These are phyloP conservation scores for Austroboletus eburneus DNA, from an alignment of 768 basidiomycete genomes.

Conservation along the genomic window DNA sequence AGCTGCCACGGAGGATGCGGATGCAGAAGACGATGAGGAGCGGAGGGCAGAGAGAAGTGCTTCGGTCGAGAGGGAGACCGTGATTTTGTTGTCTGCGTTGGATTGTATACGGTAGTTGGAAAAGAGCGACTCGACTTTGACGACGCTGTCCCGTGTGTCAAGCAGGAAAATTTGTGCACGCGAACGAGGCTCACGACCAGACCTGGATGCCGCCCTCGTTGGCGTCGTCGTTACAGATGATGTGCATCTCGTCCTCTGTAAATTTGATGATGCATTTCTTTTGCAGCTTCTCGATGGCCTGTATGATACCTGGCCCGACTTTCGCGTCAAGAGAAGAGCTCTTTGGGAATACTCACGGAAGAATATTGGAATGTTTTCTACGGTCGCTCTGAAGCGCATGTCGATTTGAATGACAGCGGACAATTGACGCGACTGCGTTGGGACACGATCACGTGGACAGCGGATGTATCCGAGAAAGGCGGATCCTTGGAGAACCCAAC, in stretches of 20 bases:
- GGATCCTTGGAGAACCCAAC: constrained; percentile 2
- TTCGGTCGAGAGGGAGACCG: constrained; percentile 66
- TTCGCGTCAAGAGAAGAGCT: neutral
- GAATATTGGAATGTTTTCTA: constrained; percentile 57
- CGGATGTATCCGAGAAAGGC: constrained; percentile 17
- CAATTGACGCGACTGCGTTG: neutral
- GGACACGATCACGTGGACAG: constrained; percentile 23
- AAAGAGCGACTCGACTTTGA: constrained; percentile 67
- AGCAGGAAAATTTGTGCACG: constrained; percentile 23
- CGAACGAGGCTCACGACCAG: constrained; percentile 60
- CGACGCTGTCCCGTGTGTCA: constrained; percentile 40
- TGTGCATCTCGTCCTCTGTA: constrained; percentile 65
- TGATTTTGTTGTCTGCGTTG: constrained; percentile 78
- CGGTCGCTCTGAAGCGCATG: constrained; percentile 64
- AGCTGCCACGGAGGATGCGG: constrained; percentile 33
- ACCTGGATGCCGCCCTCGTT: constrained; percentile 86
- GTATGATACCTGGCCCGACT: constrained; percentile 57
- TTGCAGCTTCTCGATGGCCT: constrained; percentile 79
- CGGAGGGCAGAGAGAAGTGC: constrained; percentile 71
- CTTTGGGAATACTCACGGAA: constrained; percentile 38
- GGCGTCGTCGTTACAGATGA: constrained; percentile 78
- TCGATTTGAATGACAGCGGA: neutral
- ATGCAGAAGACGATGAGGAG: constrained; percentile 52
- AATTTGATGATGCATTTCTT: constrained; percentile 83
- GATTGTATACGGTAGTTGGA: constrained; percentile 81